A percentile compares a stretch with the other conserved stretches of the same genome.
phyloP scores from a whole-genome alignment of 1,284 basidiomycete species.

The Inonotus obliquus region DNA sequence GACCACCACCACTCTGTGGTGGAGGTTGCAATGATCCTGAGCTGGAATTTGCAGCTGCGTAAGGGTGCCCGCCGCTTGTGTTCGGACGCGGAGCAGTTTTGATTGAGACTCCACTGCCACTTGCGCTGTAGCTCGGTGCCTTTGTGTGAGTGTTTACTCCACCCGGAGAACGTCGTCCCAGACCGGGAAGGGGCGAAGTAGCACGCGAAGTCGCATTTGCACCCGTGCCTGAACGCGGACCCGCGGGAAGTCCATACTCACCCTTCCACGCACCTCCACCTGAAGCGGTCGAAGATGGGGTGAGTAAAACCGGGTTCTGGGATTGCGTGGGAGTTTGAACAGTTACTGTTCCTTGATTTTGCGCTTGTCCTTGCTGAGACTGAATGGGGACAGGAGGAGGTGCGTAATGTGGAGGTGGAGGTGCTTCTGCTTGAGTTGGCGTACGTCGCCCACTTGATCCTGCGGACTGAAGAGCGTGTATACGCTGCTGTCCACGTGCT shows the following conservation, averaged over 20 bases:
- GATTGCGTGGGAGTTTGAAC: slow-evolving; percentile 12
- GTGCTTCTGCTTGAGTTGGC: slow-evolving; percentile 46
- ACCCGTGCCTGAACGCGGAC: slow-evolving; percentile 50
- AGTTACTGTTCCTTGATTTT: slow-evolving; percentile 22
- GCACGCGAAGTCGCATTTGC: slow-evolving; percentile 15
- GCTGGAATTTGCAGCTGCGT: slow-evolving; percentile 4
- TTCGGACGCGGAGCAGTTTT: slow-evolving; percentile 7
- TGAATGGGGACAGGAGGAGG: slow-evolving; percentile 43
- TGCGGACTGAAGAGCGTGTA: slow-evolving; percentile 15
- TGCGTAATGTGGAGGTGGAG: slow-evolving; percentile 37
- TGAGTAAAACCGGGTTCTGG: slow-evolving; percentile 10
- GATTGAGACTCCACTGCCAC: background rate
- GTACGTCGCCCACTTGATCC: slow-evolving; percentile 44
- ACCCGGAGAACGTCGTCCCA: slow-evolving; percentile 11
- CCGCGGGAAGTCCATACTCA: slow-evolving; percentile 51
- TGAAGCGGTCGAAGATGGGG: slow-evolving; percentile 2
- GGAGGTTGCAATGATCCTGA: slow-evolving; percentile 9
- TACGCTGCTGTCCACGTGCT: slow-evolving; percentile 23
- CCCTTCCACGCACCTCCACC: slow-evolving; percentile 36
- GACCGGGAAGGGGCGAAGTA: slow-evolving; percentile 32
- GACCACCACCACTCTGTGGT: background rate
- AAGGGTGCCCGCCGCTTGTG: slow-evolving; percentile 15
- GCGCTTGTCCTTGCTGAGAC: slow-evolving; percentile 28
- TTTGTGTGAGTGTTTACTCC: slow-evolving; percentile 7
- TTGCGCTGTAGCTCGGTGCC: slow-evolving; percentile 7